Base-by-base conservation (phyloP, 768 basidiomycete genomes). In the Lactifluus hygrophoroides region DNA sequence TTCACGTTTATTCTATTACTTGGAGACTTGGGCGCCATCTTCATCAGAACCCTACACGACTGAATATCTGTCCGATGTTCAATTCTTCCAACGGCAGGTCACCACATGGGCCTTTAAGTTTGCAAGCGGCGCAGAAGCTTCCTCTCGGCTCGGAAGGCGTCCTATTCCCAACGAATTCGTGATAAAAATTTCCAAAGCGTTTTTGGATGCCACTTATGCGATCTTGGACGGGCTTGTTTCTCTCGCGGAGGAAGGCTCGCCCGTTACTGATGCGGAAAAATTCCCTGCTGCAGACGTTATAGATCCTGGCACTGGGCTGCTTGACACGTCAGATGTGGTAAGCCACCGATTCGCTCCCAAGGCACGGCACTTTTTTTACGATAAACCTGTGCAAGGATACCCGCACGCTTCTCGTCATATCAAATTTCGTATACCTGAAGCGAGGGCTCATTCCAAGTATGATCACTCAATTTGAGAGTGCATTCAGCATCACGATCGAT, bases 201-300 rank as follows among this genome's bases (percentile, higher is more conserved):
- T 95, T 72, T 68, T 94, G 65, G 94, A 97, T 67, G 79, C 84
- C 0, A 66, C 94, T 30, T 93, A 94, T 68, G 84, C 85, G 16
- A 85, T 95, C 66, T 73, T 96, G 40, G 92, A 95, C 66, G 93
- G 94, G 2, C 72, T 95, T 51, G 83, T 91, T 19, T 81, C 83
- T 44, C 77, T 95, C 19, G 89, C 90, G 14, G 88, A 79, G 30
- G 81, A 86, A 54, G 86, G 88, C 63, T 80, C 80, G 17, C 79
- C 80, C 23, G 71, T 80, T 30, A 69, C 72, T 10, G 47, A 54
- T 25, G 71, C 67, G 6, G 76, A 71, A 14, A 72, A 75, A 57
- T 68, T 72, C 44, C 73, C 66, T 40, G 56, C 66, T 28, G 72
- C 75, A 16, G 68, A 69, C 46, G 57, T 64, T 14, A 60, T 67